Percentiles rank a stretch among this genome's conserved stretches.
Conservation (phyloP, 352 stramenopile genomes). For the Globisporangium spinosum region DNA sequence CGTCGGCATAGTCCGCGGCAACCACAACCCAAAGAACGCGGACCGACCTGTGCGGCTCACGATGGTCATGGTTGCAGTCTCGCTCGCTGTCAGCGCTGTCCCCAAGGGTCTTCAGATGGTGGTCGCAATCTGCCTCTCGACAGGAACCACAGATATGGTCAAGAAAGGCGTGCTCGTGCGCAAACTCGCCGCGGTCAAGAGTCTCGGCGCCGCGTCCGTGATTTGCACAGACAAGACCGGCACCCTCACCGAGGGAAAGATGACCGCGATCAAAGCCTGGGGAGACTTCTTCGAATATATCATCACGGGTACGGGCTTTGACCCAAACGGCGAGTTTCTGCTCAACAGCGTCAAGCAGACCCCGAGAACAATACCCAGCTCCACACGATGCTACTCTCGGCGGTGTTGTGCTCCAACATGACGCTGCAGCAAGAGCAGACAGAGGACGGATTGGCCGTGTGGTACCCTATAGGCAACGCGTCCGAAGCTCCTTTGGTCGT, state of each 20-base stretch:
- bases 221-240: conserved; percentile 91
- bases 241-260: conserved; percentile 80
- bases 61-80: conserved; percentile 90
- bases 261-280: conserved; percentile 47
- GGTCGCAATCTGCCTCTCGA: conserved; percentile 41
- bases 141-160: conserved; percentile 34
- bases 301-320: conserved; percentile 35
- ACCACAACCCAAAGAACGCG: conserved; percentile 47
- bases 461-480: conserved; percentile 35
- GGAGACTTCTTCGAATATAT: conserved; percentile 32
- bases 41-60: conserved; percentile 80
- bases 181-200: conserved; percentile 49
- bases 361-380: conserved; percentile 25
- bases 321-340: conserved; percentile 25
- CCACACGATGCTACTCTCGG: conserved; percentile 29
- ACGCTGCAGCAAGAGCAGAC: conserved; percentile 26
- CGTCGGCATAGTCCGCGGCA: conserved; percentile 61
- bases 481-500: conserved; percentile 42
- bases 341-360: conserved; percentile 24
- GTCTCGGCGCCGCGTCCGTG: conserved; percentile 77
- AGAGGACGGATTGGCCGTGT: conserved; percentile 18
- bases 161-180: conserved; percentile 51
- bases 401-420: conserved; percentile 48
- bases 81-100: conserved; percentile 44
- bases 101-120: conserved; percentile 40